Conservation (phyloP, 2,329 filamentous ascomycete species). For the Trichoderma endophyticum region DNA sequence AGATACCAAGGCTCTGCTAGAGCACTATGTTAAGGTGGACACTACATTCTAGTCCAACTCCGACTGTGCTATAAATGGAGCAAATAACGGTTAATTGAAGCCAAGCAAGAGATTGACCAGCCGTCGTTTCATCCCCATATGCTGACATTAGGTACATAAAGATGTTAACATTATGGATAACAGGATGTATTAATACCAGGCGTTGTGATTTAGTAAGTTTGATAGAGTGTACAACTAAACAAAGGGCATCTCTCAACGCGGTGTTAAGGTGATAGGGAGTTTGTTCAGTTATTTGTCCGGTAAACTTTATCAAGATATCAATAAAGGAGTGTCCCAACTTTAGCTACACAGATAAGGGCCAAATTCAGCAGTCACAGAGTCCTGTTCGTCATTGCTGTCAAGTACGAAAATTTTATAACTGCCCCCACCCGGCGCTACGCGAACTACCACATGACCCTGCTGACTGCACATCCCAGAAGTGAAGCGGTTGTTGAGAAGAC, state of each 20-base stretch:
- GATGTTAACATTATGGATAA: not conserved
- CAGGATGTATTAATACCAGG: not conserved
- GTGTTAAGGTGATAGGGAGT: not conserved
- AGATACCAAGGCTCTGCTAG: too few species aligned
- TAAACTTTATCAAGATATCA: not conserved
- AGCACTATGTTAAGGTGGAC: too few species aligned
- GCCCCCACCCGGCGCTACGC: not conserved
- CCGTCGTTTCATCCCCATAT: too few species aligned
- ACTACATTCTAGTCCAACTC: too few species aligned
- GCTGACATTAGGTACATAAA: too few species aligned
- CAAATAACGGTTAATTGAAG: too few species aligned
- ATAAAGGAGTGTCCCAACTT: not conserved
- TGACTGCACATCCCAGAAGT: not conserved
- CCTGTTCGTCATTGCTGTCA: not conserved
- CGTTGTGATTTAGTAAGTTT: not conserved
- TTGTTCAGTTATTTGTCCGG: not conserved
- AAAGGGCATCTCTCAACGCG: not conserved
- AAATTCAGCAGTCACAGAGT: not conserved
- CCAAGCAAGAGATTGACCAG: too few species aligned
- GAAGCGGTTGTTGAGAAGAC: not conserved
- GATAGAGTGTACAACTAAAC: not conserved
- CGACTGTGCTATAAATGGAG: too few species aligned
- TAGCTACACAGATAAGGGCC: not conserved
- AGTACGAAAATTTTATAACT: not conserved
- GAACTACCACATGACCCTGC: not conserved